Percentiles rank a stretch among this genome's conserved stretches.
phyloP scores from a whole-genome alignment of 169 alveolate species.

The Cryptosporidium andersoni region DNA sequence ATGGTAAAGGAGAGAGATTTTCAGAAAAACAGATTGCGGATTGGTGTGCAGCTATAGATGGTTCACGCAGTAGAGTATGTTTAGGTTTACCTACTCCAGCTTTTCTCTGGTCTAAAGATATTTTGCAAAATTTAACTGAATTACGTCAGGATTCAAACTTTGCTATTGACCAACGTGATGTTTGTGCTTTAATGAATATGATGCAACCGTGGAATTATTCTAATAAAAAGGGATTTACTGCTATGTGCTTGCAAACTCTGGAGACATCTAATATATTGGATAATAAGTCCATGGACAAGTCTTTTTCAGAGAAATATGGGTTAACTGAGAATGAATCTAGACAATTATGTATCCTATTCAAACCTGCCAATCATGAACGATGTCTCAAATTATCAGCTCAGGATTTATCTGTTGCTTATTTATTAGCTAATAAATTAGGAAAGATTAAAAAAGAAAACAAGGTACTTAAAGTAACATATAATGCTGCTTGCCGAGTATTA shows the following conservation, averaged over 20 bases:
- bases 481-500: slow-evolving; percentile 41
- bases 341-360: slow-evolving; percentile 29
- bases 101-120: slow-evolving; percentile 35
- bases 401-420: slow-evolving; percentile 38
- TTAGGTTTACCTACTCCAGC: slow-evolving; percentile 47
- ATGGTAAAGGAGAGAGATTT: slow-evolving; percentile 42
- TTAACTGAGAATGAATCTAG: slow-evolving; percentile 50
- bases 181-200: slow-evolving; percentile 22
- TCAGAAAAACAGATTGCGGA: slow-evolving; percentile 54
- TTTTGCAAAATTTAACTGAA: background rate
- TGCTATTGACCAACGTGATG: slow-evolving; percentile 57
- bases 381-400: slow-evolving; percentile 31
- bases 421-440: slow-evolving; percentile 33
- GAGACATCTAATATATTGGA: slow-evolving; percentile 13
- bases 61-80: slow-evolving; percentile 63
- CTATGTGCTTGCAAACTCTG: slow-evolving; percentile 6
- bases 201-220: slow-evolving; percentile 61
- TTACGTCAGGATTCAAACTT: slow-evolving; percentile 48
- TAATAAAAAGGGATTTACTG: slow-evolving; percentile 44
- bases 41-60: slow-evolving; percentile 72
- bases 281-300: slow-evolving; percentile 22
- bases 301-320: slow-evolving; percentile 37
- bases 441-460: slow-evolving; percentile 20
- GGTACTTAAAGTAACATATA: slow-evolving; percentile 41
- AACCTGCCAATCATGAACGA: slow-evolving; percentile 60